Percentiles rank a stretch among this genome's conserved stretches.
Evolutionary conservation across 2,329 filamentous ascomycete genomes (phyloP).

Genomic region (Ophiostoma piceae): DNA sequence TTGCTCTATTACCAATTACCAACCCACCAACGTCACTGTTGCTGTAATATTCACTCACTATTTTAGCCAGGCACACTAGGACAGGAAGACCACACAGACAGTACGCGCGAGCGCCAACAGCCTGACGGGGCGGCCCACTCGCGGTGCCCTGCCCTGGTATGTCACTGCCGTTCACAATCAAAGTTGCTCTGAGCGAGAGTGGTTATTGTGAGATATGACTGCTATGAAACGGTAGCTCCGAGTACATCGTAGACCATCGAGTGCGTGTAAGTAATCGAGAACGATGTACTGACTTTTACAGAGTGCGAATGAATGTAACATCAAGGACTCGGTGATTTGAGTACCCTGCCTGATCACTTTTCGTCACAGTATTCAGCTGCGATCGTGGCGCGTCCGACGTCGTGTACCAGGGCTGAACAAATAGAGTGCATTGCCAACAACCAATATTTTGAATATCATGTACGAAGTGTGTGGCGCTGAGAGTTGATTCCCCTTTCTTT

Average conservation of each 20-base stretch:
- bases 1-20: not conserved
- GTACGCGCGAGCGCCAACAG: not conserved
- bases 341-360: not conserved
- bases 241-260: not conserved
- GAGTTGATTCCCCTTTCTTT: not conserved
- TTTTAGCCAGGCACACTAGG: too few species aligned
- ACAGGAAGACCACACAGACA: too few species aligned
- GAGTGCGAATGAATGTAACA: too few species aligned
- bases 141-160: constrained; percentile 6
- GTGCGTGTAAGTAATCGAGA: not conserved
- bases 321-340: not conserved
- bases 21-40: not conserved
- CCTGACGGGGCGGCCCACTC: constrained; percentile 1
- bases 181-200: not conserved
- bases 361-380: not conserved
- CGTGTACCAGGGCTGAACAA: not conserved
- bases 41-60: not conserved
- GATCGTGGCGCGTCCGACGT: not conserved
- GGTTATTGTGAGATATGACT: constrained; percentile 1
- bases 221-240: not conserved
- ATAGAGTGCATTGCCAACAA: not conserved
- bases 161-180: constrained; percentile 11
- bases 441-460: not conserved
- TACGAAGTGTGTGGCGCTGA: not conserved
- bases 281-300: too few species aligned